Evolutionary conservation across 2,329 filamentous ascomycete species (phyloP), one percentile per base, ranked within the genome.

Genomic region (Bretziella fagacearum): DNA sequence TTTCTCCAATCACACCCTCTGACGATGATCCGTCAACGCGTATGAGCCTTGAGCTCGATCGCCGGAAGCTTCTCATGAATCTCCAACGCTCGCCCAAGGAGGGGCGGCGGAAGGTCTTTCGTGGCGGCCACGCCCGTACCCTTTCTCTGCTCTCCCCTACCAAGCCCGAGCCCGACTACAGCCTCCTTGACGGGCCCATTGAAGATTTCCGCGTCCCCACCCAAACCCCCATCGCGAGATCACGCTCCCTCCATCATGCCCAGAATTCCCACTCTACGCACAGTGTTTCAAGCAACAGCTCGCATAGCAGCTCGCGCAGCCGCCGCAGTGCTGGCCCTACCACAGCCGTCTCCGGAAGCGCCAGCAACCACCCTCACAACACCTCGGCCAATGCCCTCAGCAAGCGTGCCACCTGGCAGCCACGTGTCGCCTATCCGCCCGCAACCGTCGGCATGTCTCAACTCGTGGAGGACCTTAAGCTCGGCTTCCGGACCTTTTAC

Each of bases 401-500:
- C 26, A 77, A 77, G 58, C 69, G 73, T n/a, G 68, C 72, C 2
- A 74, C 73, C 2, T 77, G 73, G 73, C 68, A 73, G 23, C 70
- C 73, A 35, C 67, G 67, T 35, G 44, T 37, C 27, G 64, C 68
- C 25, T 63, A 65, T 25, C 65, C 65, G 33, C 35, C 49, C 11
- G 36, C 47, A 36, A 64, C 62, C 25, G 54, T 58, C 10, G 57
- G 63, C 36, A 63, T 75, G 50, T 86, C 86, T 58, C 84, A 91
- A 60, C 79, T 94, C 62, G 83, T 87, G 13, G 81, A 84, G 51
- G 91, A 95, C 62, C 78, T 98, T 61, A 84, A 80, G 59, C 77
- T 91, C 44, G 89, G 91, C 2, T 65, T 98, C 42, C 87, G 83
- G 77, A 94, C 84, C 1, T 98, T 98, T 62, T 77, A 94, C 51